Percentiles rank a stretch among this genome's conserved stretches.
These are phyloP conservation scores for Boletus reticulatus DNA, from an alignment of 768 basidiomycete genomes.

Conservation along the genomic window DNA sequence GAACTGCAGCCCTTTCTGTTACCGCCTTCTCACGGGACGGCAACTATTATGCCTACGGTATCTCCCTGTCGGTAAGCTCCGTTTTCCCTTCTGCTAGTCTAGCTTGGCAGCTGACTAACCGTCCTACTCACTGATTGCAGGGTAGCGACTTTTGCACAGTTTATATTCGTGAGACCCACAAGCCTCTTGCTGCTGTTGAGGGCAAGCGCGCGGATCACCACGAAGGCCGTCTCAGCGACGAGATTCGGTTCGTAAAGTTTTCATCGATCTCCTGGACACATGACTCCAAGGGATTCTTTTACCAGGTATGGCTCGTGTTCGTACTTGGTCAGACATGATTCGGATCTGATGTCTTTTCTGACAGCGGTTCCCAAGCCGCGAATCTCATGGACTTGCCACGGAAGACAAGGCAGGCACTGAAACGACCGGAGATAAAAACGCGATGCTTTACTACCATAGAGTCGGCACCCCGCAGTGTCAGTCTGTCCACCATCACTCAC, in stretches of 20 bases:
- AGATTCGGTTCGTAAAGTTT: slow-evolving; percentile 76
- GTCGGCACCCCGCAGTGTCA: slow-evolving; percentile 69
- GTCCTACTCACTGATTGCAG: slow-evolving; percentile 32
- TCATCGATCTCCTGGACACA: slow-evolving; percentile 70
- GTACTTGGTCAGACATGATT: background rate
- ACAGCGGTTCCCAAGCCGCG: slow-evolving; percentile 57
- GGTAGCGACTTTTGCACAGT: slow-evolving; percentile 73
- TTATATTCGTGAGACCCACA: slow-evolving; percentile 61
- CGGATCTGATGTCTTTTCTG: slow-evolving; percentile 3
- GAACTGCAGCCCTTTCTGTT: slow-evolving; percentile 60
- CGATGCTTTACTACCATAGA: slow-evolving; percentile 75
- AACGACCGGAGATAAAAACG: slow-evolving; percentile 60
- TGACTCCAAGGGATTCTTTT: slow-evolving; percentile 83
- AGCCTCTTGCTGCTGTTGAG: slow-evolving; percentile 48
- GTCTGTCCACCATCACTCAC: slow-evolving; percentile 14
- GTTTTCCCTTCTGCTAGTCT: background rate
- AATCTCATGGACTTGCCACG: slow-evolving; percentile 41
- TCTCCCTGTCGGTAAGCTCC: slow-evolving; percentile 62
- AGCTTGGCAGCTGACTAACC: background rate
- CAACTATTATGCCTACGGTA: slow-evolving; percentile 73
- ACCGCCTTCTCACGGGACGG: slow-evolving; percentile 64
- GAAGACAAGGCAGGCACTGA: slow-evolving; percentile 57
- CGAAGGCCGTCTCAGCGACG: slow-evolving; percentile 57
- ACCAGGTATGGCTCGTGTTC: slow-evolving; percentile 45
- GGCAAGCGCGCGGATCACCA: slow-evolving; percentile 42